Evolutionary conservation across 1,284 basidiomycete genomes (phyloP), one percentile per base, ranked within the genome.

Genomic region (Hemileia vastatrix): DNA sequence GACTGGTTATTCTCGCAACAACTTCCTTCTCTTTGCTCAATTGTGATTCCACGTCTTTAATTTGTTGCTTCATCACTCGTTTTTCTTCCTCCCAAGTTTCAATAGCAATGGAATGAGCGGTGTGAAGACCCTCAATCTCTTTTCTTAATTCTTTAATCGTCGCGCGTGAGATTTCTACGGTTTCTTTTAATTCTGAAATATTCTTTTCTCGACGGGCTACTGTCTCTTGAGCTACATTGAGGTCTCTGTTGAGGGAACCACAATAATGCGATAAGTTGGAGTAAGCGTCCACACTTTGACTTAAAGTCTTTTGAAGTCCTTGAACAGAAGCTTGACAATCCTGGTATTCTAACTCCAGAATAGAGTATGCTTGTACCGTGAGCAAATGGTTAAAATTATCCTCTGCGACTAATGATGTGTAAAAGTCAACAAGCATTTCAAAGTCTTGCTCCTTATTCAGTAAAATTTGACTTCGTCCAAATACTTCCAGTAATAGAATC

Each of bases 61-160:
- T 6, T n/a, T n/a, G 23, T 5, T 61, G 21, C 36, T 45, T 32
- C 21, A 24, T 36, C 53, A 21, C 18, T 54, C 24, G 27, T 19
- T 53, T 52, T 47, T 21, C 43, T 61, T 52, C 23, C n/a, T 53
- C 31, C 58, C 51, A 61, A 15, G 49, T 43, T 24, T 61, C 58
- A 27, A 27, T 32, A 2, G 21, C 36, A 13, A 32, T 18, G 2
- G 51, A 18, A 36, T 61, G 58, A 21, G 21, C 31, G 6, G 53
- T 19, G 13, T 52, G 33, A 19, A 44, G n/a, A n/a, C 32, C 19
- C 6, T 54, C 40, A n/a, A 54, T 31, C 23, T 53, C 33, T 19
- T 32, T 21, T 2, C 33, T 54, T 27, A 44, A 31, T 44, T 32
- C 8, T n/a, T 23, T 27, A 23, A 52, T 44, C 32, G 32, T 19